Percentiles rank a stretch among this genome's conserved stretches.
phyloP scores from a whole-genome alignment of 257 asterid genomes.

The Scutellaria minor region DNA sequence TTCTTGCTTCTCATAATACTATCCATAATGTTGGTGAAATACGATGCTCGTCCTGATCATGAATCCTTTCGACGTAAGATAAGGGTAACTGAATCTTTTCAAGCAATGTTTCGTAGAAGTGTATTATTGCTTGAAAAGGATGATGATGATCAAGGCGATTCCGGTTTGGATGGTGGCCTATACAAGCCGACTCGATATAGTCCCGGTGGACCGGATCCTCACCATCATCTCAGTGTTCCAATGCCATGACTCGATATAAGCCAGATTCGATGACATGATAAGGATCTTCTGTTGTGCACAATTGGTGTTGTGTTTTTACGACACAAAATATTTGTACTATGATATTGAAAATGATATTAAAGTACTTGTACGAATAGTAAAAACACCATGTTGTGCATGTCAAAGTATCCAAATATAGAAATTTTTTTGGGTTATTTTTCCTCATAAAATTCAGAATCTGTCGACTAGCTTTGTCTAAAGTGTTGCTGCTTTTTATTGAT shows the following conservation, averaged over 20 bases:
- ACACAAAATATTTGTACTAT: neutral
- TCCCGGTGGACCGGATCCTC: constrained; percentile 68
- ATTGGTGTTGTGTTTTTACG: no score
- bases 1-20: constrained; percentile 41
- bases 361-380: no score
- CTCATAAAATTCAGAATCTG: neutral
- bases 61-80: neutral
- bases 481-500: neutral
- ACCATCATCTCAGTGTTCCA: constrained; percentile 45
- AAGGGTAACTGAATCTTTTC: constrained; percentile 35
- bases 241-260: neutral
- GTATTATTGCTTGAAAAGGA: constrained; percentile 20
- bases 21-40: constrained; percentile 20
- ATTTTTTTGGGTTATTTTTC: neutral
- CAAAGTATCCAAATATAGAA: no score
- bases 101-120: constrained; percentile 35
- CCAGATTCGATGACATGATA: no score
- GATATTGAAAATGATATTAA: no score
- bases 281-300: no score
- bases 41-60: constrained; percentile 32
- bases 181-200: constrained; percentile 39
- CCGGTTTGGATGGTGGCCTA: constrained; percentile 8
- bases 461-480: constrained; percentile 1
- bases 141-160: constrained; percentile 18
- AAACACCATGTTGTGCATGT: no score